Evolutionary conservation across 179 eudicot genomes (phyloP).

Genomic region (Gypsophila paniculata): DNA sequence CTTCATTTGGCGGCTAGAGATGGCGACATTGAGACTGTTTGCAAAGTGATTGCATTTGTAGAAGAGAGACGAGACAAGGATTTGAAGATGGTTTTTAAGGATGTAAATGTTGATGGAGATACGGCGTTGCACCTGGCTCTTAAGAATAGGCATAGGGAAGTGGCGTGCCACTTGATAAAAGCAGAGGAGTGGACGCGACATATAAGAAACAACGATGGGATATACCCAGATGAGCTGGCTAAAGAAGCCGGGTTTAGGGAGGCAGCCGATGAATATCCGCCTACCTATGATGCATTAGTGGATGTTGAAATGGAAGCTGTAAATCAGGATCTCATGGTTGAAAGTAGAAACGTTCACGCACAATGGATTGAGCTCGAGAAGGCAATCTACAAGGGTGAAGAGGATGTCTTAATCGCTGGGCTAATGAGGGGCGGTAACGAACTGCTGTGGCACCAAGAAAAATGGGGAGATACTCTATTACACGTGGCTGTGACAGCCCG

Average conservation of each 20-base stretch:
- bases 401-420: no score
- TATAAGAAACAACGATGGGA: neutral
- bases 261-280: no score
- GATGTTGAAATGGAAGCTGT: no score
- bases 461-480: no score
- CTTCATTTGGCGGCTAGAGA: conserved; percentile 12
- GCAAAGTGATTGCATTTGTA: neutral
- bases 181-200: neutral
- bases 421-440: no score
- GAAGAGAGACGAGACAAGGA: neutral
- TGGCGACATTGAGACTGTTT: neutral
- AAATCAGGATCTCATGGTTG: no score
- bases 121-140: conserved; percentile 14
- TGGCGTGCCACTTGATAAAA: neutral
- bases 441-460: no score
- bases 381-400: no score
- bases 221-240: no score
- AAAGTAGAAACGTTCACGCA: neutral
- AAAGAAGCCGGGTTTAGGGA: no score
- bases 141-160: neutral
- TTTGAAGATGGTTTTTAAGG: neutral
- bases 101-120: neutral
- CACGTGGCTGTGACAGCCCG: no score
- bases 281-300: neutral
- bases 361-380: no score